Evolutionary conservation across 768 basidiomycete genomes (phyloP).

Genomic region (Pisolithus marmoratus): DNA sequence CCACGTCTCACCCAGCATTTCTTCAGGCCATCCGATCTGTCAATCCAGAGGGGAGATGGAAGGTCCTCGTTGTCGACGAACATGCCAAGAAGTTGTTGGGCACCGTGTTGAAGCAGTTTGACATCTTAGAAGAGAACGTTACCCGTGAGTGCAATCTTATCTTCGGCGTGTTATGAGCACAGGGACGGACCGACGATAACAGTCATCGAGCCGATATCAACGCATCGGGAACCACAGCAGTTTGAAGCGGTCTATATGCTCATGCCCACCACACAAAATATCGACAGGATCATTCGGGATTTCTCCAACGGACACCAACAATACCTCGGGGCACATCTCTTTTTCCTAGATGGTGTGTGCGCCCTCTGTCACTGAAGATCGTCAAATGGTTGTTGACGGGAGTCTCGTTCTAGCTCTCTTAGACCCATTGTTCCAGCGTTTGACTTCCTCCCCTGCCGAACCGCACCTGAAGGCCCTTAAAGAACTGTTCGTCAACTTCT

Average conservation of each 20-base stretch:
- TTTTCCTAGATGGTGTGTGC: conserved; percentile 86
- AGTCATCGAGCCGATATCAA: conserved; percentile 93
- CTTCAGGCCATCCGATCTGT: conserved; percentile 84
- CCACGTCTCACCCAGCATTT: conserved; percentile 50
- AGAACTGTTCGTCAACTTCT: conserved; percentile 91
- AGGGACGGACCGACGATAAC: conserved; percentile 4
- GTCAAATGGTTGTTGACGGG: neutral
- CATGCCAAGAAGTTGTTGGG: conserved; percentile 79
- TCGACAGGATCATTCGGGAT: conserved; percentile 86
- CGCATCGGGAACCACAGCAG: conserved; percentile 73
- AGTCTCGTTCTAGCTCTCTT: conserved; percentile 50
- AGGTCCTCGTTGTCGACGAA: conserved; percentile 95
- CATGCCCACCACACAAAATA: conserved; percentile 92
- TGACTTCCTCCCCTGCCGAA: conserved; percentile 73
- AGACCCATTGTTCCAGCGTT: conserved; percentile 68
- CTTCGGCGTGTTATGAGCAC: conserved; percentile 1
- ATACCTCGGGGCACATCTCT: conserved; percentile 83
- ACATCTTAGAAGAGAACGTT: conserved; percentile 93
- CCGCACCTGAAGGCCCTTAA: conserved; percentile 70
- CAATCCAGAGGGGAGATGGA: conserved; percentile 86
- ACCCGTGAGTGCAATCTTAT: conserved; percentile 59
- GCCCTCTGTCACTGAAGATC: neutral
- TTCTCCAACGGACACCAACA: conserved; percentile 58
- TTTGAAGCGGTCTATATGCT: conserved; percentile 93
- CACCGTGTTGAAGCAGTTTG: conserved; percentile 86